Evolutionary conservation across 179 eudicot species (phyloP), one percentile per base, ranked within the genome.

Genomic region (Beta lomatogona): DNA sequence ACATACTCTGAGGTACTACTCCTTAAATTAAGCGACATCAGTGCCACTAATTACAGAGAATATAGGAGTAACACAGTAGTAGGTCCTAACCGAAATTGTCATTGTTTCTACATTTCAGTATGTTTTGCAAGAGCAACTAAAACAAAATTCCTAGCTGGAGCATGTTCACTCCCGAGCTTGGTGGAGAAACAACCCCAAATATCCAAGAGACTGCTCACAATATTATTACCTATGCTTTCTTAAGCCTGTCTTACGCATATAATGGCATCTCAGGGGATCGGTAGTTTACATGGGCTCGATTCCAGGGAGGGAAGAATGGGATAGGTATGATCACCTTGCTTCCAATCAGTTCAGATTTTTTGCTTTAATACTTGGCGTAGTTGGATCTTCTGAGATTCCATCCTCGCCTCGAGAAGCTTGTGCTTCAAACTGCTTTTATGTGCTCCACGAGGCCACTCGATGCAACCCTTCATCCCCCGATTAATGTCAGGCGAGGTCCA

Each of bases 381-480:
- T 85, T 94, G 99, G 76, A 92, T 31, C 87, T 94, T 95, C 45
- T 94, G 97, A 74, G 88, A 89, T 71, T 92, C 94, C 88, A 89
- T 89, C 82, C 97, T 88, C 0, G 99, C 98, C 81, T 94, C 97
- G 58, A 94, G 60, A 73, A 95, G 91, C 84, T 90, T 90, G 13
- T 93, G 75, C 83, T 94, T 94, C 84, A 94, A 86, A 79, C 96
- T 91, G 73, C 86, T 81, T 86, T 87, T 94, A 82, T 91, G 97
- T 28, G 80, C 77, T 22, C 90, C 91, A 14, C 90, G 85, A 65
- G 97, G 95, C 98, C 98, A 90, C 66, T 94, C 94, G 0, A 94
- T 92, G 86, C 98, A 95, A 66, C 98, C 99, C 88, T 94, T 94
- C 92, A 89, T 91, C 25, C 91, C 98, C 58, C 88, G 87, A 16